Evolutionary conservation across 2,329 filamentous ascomycete species (phyloP).

Genomic region (Fusarium palustre): DNA sequence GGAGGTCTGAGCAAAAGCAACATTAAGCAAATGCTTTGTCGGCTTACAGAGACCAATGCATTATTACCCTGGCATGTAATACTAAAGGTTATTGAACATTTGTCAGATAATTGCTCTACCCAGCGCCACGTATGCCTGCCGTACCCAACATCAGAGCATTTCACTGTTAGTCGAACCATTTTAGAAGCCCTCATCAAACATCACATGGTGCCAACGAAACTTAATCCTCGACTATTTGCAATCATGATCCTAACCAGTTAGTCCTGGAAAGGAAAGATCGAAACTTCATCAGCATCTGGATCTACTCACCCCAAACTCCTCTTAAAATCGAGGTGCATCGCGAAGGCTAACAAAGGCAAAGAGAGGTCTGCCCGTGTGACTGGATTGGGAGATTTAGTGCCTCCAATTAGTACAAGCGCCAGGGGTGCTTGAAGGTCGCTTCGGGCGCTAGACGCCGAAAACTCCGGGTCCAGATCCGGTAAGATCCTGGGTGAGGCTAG

Average conservation of each 20-base stretch:
- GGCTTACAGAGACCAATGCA: background rate
- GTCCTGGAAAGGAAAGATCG: constrained; percentile 14
- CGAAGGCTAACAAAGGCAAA: background rate
- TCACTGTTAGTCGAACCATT: constrained; percentile 41
- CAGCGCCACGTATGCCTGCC: background rate
- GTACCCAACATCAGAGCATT: constrained; percentile 41
- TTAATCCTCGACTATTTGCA: constrained; percentile 20
- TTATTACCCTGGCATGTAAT: background rate
- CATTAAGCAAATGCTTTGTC: background rate
- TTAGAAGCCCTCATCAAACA: constrained; percentile 29
- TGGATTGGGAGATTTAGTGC: constrained; percentile 40
- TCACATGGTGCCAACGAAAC: constrained; percentile 38
- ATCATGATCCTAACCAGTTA: constrained; percentile 20
- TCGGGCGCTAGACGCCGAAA: constrained; percentile 38
- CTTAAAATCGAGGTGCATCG: background rate
- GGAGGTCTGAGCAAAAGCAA: background rate
- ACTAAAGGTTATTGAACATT: background rate
- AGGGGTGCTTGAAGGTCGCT: constrained; percentile 23
- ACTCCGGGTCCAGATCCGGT: constrained; percentile 31
- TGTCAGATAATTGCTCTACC: background rate
- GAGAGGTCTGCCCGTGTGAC: background rate
- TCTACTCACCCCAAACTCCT: constrained; percentile 13
- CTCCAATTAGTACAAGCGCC: constrained; percentile 37
- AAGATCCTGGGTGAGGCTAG: constrained; percentile 11
- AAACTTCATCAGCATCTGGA: constrained; percentile 1